These are phyloP conservation scores for Cucurbita pepo DNA, from an alignment of 306 rosid genomes.

Conservation along the genomic window DNA sequence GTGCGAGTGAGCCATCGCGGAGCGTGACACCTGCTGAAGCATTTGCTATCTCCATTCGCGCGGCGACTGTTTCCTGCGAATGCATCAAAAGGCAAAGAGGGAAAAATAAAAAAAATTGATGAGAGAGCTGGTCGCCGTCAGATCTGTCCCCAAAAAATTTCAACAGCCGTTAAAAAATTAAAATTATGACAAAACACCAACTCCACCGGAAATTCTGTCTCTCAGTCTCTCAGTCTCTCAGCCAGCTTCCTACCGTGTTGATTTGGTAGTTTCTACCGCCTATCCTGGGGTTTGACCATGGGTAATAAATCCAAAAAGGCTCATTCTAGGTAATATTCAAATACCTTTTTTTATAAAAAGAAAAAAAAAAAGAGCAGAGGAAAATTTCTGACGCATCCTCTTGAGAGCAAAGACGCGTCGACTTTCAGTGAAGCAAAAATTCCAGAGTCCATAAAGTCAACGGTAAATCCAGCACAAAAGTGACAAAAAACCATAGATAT, in stretches of 20 bases:
- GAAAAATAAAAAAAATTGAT: background rate
- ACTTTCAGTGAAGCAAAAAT: background rate
- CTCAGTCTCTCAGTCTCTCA: background rate
- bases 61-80: constrained; percentile 12
- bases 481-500: too few species aligned
- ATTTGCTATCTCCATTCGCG: constrained; percentile 45
- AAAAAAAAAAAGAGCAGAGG: background rate
- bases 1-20: constrained; percentile 28
- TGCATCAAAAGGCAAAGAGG: background rate
- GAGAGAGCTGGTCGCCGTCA: constrained; percentile 18
- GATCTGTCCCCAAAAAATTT: constrained; percentile 23
- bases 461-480: background rate
- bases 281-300: background rate
- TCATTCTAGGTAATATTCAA: background rate
- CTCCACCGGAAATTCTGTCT: background rate
- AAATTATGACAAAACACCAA: background rate
- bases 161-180: constrained; percentile 3
- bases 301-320: background rate
- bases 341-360: background rate
- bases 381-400: background rate
- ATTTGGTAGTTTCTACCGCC: constrained; percentile 1
- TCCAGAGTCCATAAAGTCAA: background rate
- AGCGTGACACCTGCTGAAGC: constrained; percentile 30
- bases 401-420: background rate
- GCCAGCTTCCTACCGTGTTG: background rate